A percentile compares a stretch with the other conserved stretches of the same genome.
Evolutionary conservation across 768 basidiomycete genomes (phyloP).

Genomic region (Hydnum rufescens): DNA sequence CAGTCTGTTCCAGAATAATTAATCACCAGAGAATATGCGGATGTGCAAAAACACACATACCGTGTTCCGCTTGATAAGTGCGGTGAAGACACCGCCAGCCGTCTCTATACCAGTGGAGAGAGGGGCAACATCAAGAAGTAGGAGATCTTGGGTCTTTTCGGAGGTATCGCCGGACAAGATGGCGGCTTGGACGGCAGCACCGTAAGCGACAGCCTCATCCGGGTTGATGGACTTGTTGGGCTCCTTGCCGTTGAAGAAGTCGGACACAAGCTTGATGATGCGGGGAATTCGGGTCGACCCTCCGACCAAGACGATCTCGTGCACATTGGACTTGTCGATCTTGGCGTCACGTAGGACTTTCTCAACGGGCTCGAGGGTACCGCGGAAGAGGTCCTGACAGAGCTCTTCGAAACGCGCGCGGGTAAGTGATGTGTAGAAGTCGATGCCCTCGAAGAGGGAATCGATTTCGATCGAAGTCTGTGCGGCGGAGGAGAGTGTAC

Average conservation of each 20-base stretch:
- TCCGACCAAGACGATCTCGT: constrained; percentile 32
- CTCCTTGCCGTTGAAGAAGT: constrained; percentile 48
- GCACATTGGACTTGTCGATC: constrained; percentile 29
- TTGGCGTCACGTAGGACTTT: constrained; percentile 34
- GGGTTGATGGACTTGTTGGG: constrained; percentile 49
- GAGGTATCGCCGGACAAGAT: constrained; percentile 40
- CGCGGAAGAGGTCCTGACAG: constrained; percentile 26
- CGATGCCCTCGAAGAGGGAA: constrained; percentile 34
- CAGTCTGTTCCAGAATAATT: constrained; percentile 41
- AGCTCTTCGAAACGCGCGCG: constrained; percentile 31
- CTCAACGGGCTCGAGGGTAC: constrained; percentile 29
- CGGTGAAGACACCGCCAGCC: constrained; percentile 92
- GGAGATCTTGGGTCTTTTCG: constrained; percentile 28
- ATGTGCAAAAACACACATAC: constrained; percentile 19
- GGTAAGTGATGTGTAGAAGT: constrained; percentile 36
- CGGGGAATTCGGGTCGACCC: constrained; percentile 32
- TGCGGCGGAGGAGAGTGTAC: constrained; percentile 31
- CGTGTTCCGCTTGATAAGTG: constrained; percentile 96
- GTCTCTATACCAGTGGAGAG: constrained; percentile 24
- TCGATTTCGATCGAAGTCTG: constrained; percentile 37
- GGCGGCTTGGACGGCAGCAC: constrained; percentile 50
- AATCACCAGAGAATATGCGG: constrained; percentile 46
- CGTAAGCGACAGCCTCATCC: constrained; percentile 56
- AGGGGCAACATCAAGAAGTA: constrained; percentile 36
- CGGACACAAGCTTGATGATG: constrained; percentile 42